Evolutionary conservation across 1,284 basidiomycete species (phyloP), one percentile per base, ranked within the genome.

Genomic region (Abortiporus biennis): DNA sequence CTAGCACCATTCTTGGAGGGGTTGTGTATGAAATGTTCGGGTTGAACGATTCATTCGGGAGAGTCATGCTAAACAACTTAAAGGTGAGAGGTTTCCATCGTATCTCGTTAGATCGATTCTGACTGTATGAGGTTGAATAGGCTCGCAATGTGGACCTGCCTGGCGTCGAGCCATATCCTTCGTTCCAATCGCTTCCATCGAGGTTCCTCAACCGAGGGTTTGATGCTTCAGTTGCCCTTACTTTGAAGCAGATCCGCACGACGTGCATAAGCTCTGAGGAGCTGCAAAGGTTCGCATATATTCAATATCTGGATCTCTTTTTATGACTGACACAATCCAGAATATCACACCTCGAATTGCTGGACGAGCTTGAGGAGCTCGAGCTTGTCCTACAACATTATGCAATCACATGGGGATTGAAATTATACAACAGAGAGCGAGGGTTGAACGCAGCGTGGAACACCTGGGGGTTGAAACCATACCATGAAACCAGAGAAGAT

Each of bases 361-460:
- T 96, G 5, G 93, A 97, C 55, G 93, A 96, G 62, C 70, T 92
- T 11, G 93, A 97, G 59, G 92, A 97, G 61, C 72, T 96, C 15
- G 85, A 92, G 40, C 74, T 97, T 2, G 85, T 96, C 1, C 66
- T 95, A 24, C 71, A 71, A 3, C 92, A 96, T 59, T 96, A 96
- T 61, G 87, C 85, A 12, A 77, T 96, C 38, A 85, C 84, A 0
- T 94, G 88, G 88, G 86, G 78, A 12, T 17, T 53, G 6, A 61
- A 57, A 41, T 31, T 58, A 15, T 42, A 35, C 29, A 27, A n/a
- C 13, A 39, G 17, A 19, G 37, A 15, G n/a, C 46, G 15, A 6
- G n/a, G 5, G 4, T n/a, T 15, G 9, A 30, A 30, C 11, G 37
- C 43, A 4, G 5, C 12, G 20, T 43, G 41, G 41, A 31, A 21